Evolutionary conservation across 345 rosid genomes (phyloP).

Genomic region (Geranium brycei): DNA sequence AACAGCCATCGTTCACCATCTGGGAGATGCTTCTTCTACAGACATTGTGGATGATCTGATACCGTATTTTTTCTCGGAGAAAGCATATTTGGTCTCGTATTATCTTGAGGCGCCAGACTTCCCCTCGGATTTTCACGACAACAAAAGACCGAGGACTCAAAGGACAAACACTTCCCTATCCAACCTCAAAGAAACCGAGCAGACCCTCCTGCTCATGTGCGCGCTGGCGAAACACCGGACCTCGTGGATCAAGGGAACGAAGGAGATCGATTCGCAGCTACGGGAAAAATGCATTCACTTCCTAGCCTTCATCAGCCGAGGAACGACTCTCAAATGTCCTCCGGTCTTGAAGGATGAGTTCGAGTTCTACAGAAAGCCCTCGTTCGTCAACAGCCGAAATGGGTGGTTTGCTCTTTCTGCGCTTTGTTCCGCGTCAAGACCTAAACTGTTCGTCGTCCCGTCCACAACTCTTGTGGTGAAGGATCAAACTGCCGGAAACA

Average conservation of each 20-base stretch:
- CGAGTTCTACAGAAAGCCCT: slow-evolving; percentile 44
- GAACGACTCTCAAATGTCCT: slow-evolving; percentile 48
- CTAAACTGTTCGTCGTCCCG: slow-evolving; percentile 28
- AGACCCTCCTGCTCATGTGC: slow-evolving; percentile 73
- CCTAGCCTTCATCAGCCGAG: slow-evolving; percentile 73
- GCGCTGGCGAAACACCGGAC: slow-evolving; percentile 50
- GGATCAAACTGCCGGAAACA: slow-evolving; percentile 33
- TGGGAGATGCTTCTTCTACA: slow-evolving; percentile 39
- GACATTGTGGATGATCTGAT: slow-evolving; percentile 49
- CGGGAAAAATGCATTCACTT: slow-evolving; percentile 77
- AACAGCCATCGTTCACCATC: slow-evolving; percentile 59
- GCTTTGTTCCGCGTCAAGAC: slow-evolving; percentile 35
- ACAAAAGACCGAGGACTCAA: slow-evolving; percentile 54
- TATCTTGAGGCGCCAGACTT: slow-evolving; percentile 60
- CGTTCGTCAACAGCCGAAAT: slow-evolving; percentile 44
- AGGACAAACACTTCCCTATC: slow-evolving; percentile 48
- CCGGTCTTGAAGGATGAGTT: slow-evolving; percentile 56
- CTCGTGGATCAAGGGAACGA: slow-evolving; percentile 60
- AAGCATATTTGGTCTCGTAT: slow-evolving; percentile 48
- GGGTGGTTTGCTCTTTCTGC: slow-evolving; percentile 91
- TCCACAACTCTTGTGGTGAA: slow-evolving; percentile 31
- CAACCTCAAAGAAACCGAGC: slow-evolving; percentile 70
- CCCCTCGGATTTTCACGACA: slow-evolving; percentile 51
- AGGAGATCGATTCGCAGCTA: slow-evolving; percentile 61
- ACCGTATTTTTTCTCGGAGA: slow-evolving; percentile 60